Evolutionary conservation across 495 filamentous ascomycete species (phyloP), one percentile per base, ranked within the genome.

Genomic region (Darksidea phi): DNA sequence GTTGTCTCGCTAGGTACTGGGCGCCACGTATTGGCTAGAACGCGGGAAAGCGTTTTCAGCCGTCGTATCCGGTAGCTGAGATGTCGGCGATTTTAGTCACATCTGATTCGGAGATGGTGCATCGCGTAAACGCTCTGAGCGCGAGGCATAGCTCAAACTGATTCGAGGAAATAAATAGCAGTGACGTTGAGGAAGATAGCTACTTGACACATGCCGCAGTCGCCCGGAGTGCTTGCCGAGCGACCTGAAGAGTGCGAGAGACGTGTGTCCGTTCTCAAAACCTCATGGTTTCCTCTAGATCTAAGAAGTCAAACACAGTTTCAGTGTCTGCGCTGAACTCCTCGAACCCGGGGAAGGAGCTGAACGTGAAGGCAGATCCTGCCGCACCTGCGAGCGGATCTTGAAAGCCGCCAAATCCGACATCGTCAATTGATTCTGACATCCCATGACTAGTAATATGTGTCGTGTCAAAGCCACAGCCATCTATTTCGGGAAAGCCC

Each of bases 291-390:
- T 43, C 38, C 1, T 17, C 41, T 26, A 61, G 54, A 48, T 61
- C 58, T 7, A 61, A 13, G 8, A 54, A 51, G 20, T 63, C 53
- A 15, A 63, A 57, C 28, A 42, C 23, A 11, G 11, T 56, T 21
- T 34, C 47, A 3, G 21, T 41, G 7, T 57, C 59, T 11, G 20
- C 7, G 11, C 41, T 36, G 24, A 50, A n/a, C 8, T 51, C 23
- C 18, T 42, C 32, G 17, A 63, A 15, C 3, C 53, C 38, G n/a
- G n/a, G 26, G 25, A 63, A 51, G 1, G 28, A 6, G 37, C 51
- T 53, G 15, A 57, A 50, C 5, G 38, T 24, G 23, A 63, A 63
- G n/a, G 45, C 45, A 43, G 51, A 57, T 24, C 52, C 51, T 20
- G 21, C 20, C 15, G 53, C 50, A 47, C 23, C 36, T 13, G 15